Conservation (phyloP, 169 alveolate species). For the Plasmodium gallinaceum region DNA sequence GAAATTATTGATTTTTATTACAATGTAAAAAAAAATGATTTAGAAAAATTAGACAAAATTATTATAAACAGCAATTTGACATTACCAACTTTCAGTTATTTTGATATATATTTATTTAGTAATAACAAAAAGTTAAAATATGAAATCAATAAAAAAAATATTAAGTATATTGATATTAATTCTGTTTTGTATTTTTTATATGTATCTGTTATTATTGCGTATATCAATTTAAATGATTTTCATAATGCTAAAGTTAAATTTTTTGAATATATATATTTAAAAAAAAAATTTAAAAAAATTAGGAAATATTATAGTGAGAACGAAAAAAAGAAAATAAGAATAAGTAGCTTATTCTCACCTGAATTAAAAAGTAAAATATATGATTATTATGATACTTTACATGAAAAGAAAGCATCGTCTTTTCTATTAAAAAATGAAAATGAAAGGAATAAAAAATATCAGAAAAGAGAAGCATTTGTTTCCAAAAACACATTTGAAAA, state of each 20-base stretch:
- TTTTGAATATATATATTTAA: conserved; percentile 57
- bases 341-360: conserved; percentile 28
- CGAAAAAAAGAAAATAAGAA: conserved; percentile 51
- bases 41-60: conserved; percentile 62
- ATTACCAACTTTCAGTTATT: conserved; percentile 63
- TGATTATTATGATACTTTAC: conserved; percentile 36
- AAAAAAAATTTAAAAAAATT: conserved; percentile 52
- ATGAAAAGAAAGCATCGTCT: conserved; percentile 12
- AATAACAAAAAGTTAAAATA: conserved; percentile 69
- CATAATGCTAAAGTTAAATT: conserved; percentile 46
- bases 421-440: conserved; percentile 5
- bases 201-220: conserved; percentile 49
- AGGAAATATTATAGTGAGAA: conserved; percentile 11
- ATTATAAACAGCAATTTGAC: conserved; percentile 25
- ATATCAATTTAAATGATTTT: conserved; percentile 59
- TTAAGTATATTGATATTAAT: conserved; percentile 48
- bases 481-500: no score
- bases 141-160: conserved; percentile 72
- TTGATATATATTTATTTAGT: conserved; percentile 73
- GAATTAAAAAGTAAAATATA: conserved; percentile 44
- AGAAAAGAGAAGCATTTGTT: background rate
- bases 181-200: conserved; percentile 51
- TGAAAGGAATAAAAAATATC: background rate
- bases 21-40: conserved; percentile 38
- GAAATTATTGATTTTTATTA: conserved; percentile 39